Evolutionary conservation across 1,139 yeast genomes (phyloP).

Genomic region (Hemisphaericaspora subhashii): DNA sequence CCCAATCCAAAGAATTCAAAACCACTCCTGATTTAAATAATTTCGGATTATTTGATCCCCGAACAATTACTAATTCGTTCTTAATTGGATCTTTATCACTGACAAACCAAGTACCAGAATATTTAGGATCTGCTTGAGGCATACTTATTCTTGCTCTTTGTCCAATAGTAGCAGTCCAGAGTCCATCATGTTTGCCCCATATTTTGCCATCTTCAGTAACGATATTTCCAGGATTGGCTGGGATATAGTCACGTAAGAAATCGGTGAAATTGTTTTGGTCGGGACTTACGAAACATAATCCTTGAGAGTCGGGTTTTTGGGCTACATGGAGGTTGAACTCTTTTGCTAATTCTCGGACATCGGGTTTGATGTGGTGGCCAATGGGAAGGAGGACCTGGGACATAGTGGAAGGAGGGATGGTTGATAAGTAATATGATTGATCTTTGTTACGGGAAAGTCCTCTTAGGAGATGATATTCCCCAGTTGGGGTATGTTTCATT

Average conservation of each 20-base stretch:
- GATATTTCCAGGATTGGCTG: conserved; percentile 72
- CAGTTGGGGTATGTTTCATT: conserved; percentile 30
- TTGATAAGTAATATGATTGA: conserved; percentile 87
- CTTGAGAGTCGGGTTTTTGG: conserved; percentile 87
- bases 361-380: conserved; percentile 73
- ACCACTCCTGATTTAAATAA: conserved; percentile 48
- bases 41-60: conserved; percentile 64
- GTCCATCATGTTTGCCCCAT: conserved; percentile 81
- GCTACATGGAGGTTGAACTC: conserved; percentile 59
- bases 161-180: conserved; percentile 95
- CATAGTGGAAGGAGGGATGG: conserved; percentile 51
- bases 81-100: conserved; percentile 61
- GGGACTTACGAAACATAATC: conserved; percentile 87
- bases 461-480: conserved; percentile 52
- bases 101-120: conserved; percentile 84
- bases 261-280: conserved; percentile 68
- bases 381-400: conserved; percentile 69
- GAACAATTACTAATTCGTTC: conserved; percentile 78
- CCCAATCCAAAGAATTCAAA: conserved; percentile 55
- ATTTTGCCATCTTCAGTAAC: conserved; percentile 69
- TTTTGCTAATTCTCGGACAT: conserved; percentile 69
- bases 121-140: conserved; percentile 83
- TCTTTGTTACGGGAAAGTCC: conserved; percentile 69
- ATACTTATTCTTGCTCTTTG: conserved; percentile 75
- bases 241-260: conserved; percentile 74